phyloP scores from a whole-genome alignment of 345 rosid species.

The Ceriops zippeliana region DNA sequence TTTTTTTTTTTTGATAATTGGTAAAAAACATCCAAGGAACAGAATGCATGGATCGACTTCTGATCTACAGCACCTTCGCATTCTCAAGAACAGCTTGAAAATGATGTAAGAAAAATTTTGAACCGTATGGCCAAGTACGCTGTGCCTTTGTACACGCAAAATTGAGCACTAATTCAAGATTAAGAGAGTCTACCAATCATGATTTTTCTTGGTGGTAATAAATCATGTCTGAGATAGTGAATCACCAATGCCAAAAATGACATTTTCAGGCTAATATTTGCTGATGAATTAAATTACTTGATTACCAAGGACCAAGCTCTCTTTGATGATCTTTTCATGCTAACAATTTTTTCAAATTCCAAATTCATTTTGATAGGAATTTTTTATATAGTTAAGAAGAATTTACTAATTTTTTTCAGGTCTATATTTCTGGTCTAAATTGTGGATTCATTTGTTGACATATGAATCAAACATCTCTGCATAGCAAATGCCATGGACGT shows the following conservation, averaged over 20 bases:
- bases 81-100: conserved; percentile 53
- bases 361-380: conserved; percentile 77
- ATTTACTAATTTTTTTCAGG: not conserved
- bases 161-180: not conserved
- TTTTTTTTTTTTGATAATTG: conserved; percentile 49
- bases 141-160: not conserved
- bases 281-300: conserved; percentile 87
- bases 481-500: conserved; percentile 88
- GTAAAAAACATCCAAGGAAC: conserved; percentile 33
- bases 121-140: not conserved
- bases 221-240: not conserved
- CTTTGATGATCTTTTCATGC: conserved; percentile 92
- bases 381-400: not conserved
- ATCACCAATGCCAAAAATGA: not conserved
- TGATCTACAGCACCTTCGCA: conserved; percentile 57
- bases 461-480: not conserved
- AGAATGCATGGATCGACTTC: conserved; percentile 39
- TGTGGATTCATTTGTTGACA: not conserved
- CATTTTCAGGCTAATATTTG: conserved; percentile 61
- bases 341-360: conserved; percentile 75
- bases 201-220: not conserved
- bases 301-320: conserved; percentile 76
- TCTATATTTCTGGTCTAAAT: not conserved
- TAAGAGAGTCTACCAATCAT: not conserved
- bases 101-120: conserved; percentile 56